phyloP scores from a whole-genome alignment of 2,329 filamentous ascomycete genomes.

The Monilinia aucupariae region DNA sequence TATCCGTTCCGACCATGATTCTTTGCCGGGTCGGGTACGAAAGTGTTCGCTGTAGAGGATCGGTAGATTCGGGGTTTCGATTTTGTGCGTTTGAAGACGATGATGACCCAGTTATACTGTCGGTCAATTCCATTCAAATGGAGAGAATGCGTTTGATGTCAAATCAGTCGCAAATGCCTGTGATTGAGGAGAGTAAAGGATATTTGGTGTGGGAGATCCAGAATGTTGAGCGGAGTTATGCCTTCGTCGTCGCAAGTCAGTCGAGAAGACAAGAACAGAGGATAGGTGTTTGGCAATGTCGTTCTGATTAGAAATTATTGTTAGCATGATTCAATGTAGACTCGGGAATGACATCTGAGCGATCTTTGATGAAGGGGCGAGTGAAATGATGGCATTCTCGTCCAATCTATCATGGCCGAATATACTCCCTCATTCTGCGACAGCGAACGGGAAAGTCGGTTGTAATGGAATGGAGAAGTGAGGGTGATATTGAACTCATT shows the following conservation, averaged over 20 bases:
- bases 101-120: conserved; percentile 25
- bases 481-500: conserved; percentile 19
- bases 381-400: conserved; percentile 31
- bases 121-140: conserved; percentile 26
- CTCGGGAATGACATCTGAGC: conserved; percentile 22
- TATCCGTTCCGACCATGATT: conserved; percentile 29
- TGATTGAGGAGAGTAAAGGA: conserved; percentile 3
- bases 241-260: conserved; percentile 28
- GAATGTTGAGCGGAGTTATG: conserved; percentile 19
- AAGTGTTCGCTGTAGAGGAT: conserved; percentile 24
- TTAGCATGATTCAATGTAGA: conserved; percentile 27
- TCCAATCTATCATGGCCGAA: conserved; percentile 21
- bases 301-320: conserved; percentile 20
- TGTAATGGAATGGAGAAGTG: conserved; percentile 19
- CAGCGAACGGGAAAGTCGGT: conserved; percentile 19
- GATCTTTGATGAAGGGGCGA: conserved; percentile 28
- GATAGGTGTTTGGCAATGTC: conserved; percentile 19
- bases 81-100: conserved; percentile 28
- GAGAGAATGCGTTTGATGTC: conserved; percentile 9
- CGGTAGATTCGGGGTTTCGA: conserved; percentile 23
- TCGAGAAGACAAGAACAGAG: conserved; percentile 25
- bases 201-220: conserved; percentile 14
- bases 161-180: conserved; percentile 20
- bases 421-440: conserved; percentile 27
- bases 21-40: conserved; percentile 31